Evolutionary conservation across 1,139 yeast genomes (phyloP), one percentile per base, ranked within the genome.

Genomic region (Magnusiomyces clavatus): DNA sequence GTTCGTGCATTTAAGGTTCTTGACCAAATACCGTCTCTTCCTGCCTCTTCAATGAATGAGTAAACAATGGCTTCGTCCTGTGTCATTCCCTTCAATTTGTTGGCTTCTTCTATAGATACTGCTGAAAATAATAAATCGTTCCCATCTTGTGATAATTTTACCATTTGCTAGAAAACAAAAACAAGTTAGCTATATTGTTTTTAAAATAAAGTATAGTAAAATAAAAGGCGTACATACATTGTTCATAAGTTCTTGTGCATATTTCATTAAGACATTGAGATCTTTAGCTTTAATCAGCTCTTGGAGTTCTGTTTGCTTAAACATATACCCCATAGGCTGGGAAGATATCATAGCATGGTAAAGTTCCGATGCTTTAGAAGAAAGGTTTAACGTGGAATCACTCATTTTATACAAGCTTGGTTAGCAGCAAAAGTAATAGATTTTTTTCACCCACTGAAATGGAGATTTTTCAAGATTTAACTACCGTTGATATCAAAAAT

Each of bases 21-120:
- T 16, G 96, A 87, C 98, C 98, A 92, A 41, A 72, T 70, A 48
- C 97, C 97, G 68, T 90, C 97, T 66, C 97, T 77, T 2, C 94
- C 96, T 6, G 96, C 80, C 0, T 95, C 95, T 64, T 87, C 96
- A 58, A 92, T 92, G 64, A 88, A 83, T 0, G 92, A 82, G 66
- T 90, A 94, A 40, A 92, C 86, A 80, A 92, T 81, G 38, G 92
- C 85, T 68, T 94, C 98, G 62, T 94, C 99, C 19, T 82, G 80
- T 14, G 78, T 67, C 96, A 92, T 88, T 43, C 80, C 77, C 39
- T 82, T 75, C 57, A 86, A 80, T 62, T 62, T 60, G 24, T 59
- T 61, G 11, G 73, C 73, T 36, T 66, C 69, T 13, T 64, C 63
- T 20, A 57, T 54, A 1, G 66, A 53, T 0, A 68, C 83, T 0